These are phyloP conservation scores for Hypoxylon sp. DNA, from an alignment of 2,329 filamentous ascomycete species.

Conservation along the genomic window DNA sequence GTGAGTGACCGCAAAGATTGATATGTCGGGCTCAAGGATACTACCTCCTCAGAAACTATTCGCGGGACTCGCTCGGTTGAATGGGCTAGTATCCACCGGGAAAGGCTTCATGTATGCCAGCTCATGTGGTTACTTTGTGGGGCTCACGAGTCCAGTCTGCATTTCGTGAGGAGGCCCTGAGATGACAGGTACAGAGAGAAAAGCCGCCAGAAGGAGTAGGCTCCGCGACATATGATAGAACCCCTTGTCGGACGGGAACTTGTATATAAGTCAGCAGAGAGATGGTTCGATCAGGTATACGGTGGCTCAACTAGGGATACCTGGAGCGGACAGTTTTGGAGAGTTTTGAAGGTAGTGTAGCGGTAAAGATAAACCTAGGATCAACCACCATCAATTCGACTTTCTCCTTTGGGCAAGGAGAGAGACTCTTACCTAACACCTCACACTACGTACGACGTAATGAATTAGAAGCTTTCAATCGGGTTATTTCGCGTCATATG, in stretches of 20 bases:
- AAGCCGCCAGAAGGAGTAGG: slow-evolving; percentile 36
- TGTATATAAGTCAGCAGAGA: slow-evolving; percentile 41
- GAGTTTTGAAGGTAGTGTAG: slow-evolving; percentile 26
- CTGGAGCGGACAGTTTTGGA: slow-evolving; percentile 31
- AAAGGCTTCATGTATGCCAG: slow-evolving; percentile 48
- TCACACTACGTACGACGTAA: slow-evolving; percentile 31
- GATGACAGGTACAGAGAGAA: slow-evolving; percentile 36
- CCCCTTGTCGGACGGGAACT: slow-evolving; percentile 32
- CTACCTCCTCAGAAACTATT: slow-evolving; percentile 45
- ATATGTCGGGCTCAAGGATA: slow-evolving; percentile 45
- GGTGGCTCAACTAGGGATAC: slow-evolving; percentile 32
- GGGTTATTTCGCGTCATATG: slow-evolving; percentile 42
- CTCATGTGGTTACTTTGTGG: slow-evolving; percentile 49
- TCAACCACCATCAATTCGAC: slow-evolving; percentile 39
- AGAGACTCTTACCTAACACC: slow-evolving; percentile 35
- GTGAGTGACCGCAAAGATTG: slow-evolving; percentile 37
- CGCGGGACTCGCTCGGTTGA: slow-evolving; percentile 45
- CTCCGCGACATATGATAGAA: slow-evolving; percentile 43
- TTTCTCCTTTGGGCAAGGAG: slow-evolving; percentile 41
- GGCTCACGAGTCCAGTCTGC: slow-evolving; percentile 41
- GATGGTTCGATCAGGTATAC: slow-evolving; percentile 39
- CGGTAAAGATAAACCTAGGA: slow-evolving; percentile 35
- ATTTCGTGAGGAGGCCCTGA: slow-evolving; percentile 42
- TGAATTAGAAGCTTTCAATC: slow-evolving; percentile 36
- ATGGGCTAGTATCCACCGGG: slow-evolving; percentile 47